phyloP scores from a whole-genome alignment of 208 protist species.

The Wallacemonas sp. region DNA sequence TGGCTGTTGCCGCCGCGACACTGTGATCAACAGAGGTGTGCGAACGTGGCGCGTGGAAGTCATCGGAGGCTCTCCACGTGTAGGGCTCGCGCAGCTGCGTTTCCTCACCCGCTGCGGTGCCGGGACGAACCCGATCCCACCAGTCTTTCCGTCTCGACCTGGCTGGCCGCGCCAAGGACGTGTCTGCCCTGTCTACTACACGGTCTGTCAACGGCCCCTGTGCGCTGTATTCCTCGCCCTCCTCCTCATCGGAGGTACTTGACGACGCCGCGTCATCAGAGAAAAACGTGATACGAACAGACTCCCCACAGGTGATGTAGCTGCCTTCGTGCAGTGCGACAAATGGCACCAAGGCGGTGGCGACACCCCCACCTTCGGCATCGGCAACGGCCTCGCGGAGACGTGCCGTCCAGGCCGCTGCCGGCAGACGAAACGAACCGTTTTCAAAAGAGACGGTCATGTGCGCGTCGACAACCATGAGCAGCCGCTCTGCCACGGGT shows the following conservation, averaged over 20 bases:
- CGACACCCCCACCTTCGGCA: constrained; percentile 23
- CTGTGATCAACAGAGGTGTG: background rate
- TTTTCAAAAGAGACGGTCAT: constrained; percentile 66
- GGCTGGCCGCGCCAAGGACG: too few relatives aligned
- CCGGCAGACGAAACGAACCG: constrained; percentile 61
- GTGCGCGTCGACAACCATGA: constrained; percentile 67
- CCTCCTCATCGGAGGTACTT: background rate
- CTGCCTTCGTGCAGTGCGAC: constrained; percentile 74
- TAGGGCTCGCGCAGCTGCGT: too few relatives aligned
- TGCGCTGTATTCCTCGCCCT: background rate
- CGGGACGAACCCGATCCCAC: too few relatives aligned
- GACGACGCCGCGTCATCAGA: background rate
- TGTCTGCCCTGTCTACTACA: too few relatives aligned
- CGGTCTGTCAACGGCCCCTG: background rate
- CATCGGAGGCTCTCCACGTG: too few relatives aligned
- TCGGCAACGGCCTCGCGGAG: constrained; percentile 24
- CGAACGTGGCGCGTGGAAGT: too few relatives aligned
- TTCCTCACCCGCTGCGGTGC: too few relatives aligned
- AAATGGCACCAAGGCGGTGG: constrained; percentile 57
- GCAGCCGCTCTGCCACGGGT: constrained; percentile 14
- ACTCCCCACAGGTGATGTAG: constrained; percentile 50
- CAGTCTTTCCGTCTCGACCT: too few relatives aligned
- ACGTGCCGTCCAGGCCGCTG: constrained; percentile 17
- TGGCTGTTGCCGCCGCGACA: background rate
- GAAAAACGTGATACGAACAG: constrained; percentile 43